phyloP scores from a whole-genome alignment of 1,284 basidiomycete genomes.

The Leucoagaricus sp. region DNA sequence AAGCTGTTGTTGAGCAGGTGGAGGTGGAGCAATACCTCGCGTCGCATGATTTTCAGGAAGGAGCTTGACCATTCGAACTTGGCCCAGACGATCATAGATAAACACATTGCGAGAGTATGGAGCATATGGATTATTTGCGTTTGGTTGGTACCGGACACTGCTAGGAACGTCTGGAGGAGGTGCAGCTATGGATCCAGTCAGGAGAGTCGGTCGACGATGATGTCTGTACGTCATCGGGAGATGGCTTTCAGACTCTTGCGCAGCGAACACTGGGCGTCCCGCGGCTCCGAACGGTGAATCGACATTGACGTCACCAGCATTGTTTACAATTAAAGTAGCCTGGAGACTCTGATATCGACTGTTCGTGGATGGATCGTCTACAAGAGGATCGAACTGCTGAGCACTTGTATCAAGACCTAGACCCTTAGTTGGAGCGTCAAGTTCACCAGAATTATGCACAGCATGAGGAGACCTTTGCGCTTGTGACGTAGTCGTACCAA shows the following conservation, averaged over 20 bases:
- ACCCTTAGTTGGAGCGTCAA: background rate
- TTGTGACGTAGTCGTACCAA: background rate
- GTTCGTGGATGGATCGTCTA: background rate
- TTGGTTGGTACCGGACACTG: too few species aligned
- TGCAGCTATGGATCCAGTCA: too few species aligned
- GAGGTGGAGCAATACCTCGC: background rate
- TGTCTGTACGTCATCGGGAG: background rate
- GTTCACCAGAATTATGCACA: background rate
- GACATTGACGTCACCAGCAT: slow-evolving; percentile 1
- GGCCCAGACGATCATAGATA: background rate
- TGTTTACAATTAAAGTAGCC: background rate
- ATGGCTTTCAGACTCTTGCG: background rate
- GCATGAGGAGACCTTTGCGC: background rate
- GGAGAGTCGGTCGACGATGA: background rate
- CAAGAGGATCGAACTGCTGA: background rate
- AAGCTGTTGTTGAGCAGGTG: background rate
- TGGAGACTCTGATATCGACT: background rate
- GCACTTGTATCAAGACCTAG: background rate
- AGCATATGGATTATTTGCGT: background rate
- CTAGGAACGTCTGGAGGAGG: too few species aligned
- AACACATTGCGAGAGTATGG: background rate
- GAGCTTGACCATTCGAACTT: background rate
- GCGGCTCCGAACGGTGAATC: background rate
- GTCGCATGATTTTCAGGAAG: background rate
- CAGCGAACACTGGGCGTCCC: background rate